phyloP scores from a whole-genome alignment of 169 alveolate genomes.

The Plasmodium falciparum region DNA sequence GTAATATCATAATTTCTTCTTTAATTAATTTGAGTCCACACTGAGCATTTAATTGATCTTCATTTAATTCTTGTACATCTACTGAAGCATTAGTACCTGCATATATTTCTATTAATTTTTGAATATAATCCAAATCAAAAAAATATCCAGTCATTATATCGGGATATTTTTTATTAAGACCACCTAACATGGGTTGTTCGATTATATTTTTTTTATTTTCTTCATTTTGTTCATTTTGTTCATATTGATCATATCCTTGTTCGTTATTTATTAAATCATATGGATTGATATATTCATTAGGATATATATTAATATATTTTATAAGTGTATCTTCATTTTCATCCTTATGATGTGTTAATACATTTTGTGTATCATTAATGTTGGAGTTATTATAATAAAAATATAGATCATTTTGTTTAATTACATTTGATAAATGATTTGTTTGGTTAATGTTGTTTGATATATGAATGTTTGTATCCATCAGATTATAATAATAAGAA shows the following conservation, averaged over 20 bases:
- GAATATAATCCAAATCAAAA: constrained; percentile 59
- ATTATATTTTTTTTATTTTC: background rate
- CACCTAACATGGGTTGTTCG: background rate
- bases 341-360: background rate
- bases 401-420: too few relatives aligned
- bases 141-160: constrained; percentile 54
- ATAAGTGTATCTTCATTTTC: background rate
- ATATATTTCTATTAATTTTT: constrained; percentile 50
- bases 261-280: too few relatives aligned
- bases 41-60: constrained; percentile 66
- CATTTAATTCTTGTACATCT: constrained; percentile 61
- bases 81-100: constrained; percentile 58
- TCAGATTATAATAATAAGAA: background rate
- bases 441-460: too few relatives aligned
- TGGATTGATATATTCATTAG: too few relatives aligned
- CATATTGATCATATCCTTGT: too few relatives aligned
- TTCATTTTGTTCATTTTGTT: background rate
- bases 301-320: too few relatives aligned
- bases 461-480: too few relatives aligned
- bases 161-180: constrained; percentile 30
- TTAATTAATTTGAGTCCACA: constrained; percentile 28
- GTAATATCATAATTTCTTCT: constrained; percentile 56
- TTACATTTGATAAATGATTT: too few relatives aligned
- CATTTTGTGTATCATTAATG: too few relatives aligned
- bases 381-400: too few relatives aligned